phyloP scores from a whole-genome alignment of 78 protist genomes.

The Tieghemostelium lacteum region DNA sequence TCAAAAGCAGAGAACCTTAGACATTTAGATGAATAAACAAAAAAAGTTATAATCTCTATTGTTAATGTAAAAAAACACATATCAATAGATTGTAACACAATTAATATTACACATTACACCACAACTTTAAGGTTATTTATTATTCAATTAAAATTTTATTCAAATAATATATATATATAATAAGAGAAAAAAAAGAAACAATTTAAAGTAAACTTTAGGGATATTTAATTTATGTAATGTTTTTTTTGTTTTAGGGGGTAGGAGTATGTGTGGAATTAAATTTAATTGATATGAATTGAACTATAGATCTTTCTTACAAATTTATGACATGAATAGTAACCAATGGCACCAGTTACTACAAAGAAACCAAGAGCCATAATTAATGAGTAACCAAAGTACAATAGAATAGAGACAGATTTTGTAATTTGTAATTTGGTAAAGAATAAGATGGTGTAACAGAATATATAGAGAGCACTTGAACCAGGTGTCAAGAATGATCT shows the following conservation, averaged over 20 bases:
- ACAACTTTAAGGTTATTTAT: neutral
- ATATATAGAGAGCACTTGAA: constrained; percentile 92
- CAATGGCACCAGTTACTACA: constrained; percentile 93
- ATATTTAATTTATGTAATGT: too few relatives aligned
- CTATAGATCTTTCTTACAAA: constrained; percentile 92
- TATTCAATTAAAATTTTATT: neutral
- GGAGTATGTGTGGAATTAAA: too few relatives aligned
- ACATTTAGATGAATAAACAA: neutral
- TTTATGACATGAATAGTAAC: constrained; percentile 85
- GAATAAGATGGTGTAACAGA: constrained; percentile 93
- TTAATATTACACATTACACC: neutral
- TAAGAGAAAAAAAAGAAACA: too few relatives aligned
- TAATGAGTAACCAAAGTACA: constrained; percentile 95
- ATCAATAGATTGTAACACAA: neutral
- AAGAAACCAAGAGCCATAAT: constrained; percentile 89
- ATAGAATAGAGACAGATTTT: constrained; percentile 53
- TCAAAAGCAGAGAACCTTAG: neutral
- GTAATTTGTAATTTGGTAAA: constrained; percentile 80
- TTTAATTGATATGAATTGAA: constrained; percentile 74
- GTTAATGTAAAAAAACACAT: neutral
- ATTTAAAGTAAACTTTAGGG: too few relatives aligned
- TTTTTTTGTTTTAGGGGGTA: too few relatives aligned
- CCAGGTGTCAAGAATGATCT: constrained; percentile 94
- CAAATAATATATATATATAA: too few relatives aligned
- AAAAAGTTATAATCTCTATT: neutral